Conservation (phyloP, 306 rosid species). For the Abrus pulchellus region DNA sequence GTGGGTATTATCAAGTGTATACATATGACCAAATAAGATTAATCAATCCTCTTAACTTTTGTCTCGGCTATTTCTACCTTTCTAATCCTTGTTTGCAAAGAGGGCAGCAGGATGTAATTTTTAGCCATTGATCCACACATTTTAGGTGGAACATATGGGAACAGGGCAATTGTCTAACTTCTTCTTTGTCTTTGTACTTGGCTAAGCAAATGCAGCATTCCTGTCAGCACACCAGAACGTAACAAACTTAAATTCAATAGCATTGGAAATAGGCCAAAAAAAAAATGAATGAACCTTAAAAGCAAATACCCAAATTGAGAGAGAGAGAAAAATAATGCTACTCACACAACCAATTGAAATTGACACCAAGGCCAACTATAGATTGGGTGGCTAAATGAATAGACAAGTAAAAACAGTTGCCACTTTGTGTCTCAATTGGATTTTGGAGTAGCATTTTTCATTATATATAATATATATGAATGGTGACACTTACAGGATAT, state of each 20-base stretch:
- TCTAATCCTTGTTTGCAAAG: conserved; percentile 92
- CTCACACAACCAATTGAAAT: conserved; percentile 17
- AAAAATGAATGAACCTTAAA: conserved; percentile 1
- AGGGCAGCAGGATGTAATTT: conserved; percentile 85
- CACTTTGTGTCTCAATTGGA: neutral
- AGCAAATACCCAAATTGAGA: neutral
- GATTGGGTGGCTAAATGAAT: neutral
- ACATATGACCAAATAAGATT: conserved; percentile 39
- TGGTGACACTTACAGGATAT: conserved; percentile 74
- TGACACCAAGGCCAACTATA: neutral
- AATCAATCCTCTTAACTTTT: conserved; percentile 1
- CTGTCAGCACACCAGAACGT: conserved; percentile 54
- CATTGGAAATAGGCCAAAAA: conserved; percentile 9
- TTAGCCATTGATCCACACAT: conserved; percentile 97
- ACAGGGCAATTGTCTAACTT: conserved; percentile 86
- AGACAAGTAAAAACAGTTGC: neutral
- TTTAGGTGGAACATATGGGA: conserved; percentile 83
- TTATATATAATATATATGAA: neutral
- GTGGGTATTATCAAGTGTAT: conserved; percentile 24
- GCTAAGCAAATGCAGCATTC: conserved; percentile 96
- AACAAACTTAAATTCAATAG: conserved; percentile 16
- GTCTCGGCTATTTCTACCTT: conserved; percentile 49
- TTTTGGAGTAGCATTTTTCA: conserved; percentile 1
- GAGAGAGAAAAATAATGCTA: neutral
- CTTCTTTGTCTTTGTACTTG: conserved; percentile 81